These are phyloP conservation scores for Earliella scabrosa DNA, from an alignment of 1,284 basidiomycete genomes.

Conservation along the genomic window DNA sequence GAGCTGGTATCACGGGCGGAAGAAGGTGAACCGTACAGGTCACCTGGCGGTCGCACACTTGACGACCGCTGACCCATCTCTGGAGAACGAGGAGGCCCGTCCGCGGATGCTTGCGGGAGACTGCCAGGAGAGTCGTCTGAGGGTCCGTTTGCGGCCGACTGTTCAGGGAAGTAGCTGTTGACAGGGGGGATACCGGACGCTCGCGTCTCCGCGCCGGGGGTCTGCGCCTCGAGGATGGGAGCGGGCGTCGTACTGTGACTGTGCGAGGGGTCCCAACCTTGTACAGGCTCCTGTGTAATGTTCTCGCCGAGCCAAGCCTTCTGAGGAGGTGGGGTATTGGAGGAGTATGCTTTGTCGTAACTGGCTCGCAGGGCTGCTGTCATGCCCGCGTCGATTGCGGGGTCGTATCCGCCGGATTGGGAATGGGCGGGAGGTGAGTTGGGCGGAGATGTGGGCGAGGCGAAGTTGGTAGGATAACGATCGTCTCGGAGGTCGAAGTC, in stretches of 20 bases:
- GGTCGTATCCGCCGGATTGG: slow-evolving; percentile 9
- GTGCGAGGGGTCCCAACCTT: slow-evolving; percentile 19
- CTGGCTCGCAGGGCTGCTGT: slow-evolving; percentile 29
- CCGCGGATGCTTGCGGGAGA: slow-evolving; percentile 9
- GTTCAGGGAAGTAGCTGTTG: slow-evolving; percentile 19
- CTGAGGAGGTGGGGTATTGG: slow-evolving; percentile 13
- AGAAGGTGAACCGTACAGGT: slow-evolving; percentile 22
- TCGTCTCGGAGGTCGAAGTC: slow-evolving; percentile 66
- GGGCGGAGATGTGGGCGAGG: slow-evolving; percentile 21
- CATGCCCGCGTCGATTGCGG: slow-evolving; percentile 24
- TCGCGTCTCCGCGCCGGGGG: slow-evolving; percentile 18
- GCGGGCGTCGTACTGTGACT: slow-evolving; percentile 13
- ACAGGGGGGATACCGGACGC: slow-evolving; percentile 20
- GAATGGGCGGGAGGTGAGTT: slow-evolving; percentile 3
- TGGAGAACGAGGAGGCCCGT: slow-evolving; percentile 20
- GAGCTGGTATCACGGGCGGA: background rate
- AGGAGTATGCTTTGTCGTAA: slow-evolving; percentile 21
- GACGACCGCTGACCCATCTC: slow-evolving; percentile 37
- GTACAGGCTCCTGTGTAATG: slow-evolving; percentile 28
- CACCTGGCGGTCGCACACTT: slow-evolving; percentile 21
- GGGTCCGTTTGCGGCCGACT: slow-evolving; percentile 14
- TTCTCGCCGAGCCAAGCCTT: slow-evolving; percentile 31
- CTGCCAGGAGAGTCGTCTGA: slow-evolving; percentile 18
- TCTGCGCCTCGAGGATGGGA: slow-evolving; percentile 24
- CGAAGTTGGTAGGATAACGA: slow-evolving; percentile 56